These are phyloP conservation scores for Taphrina confusa DNA, from an alignment of 1,139 yeast species.

Conservation along the genomic window DNA sequence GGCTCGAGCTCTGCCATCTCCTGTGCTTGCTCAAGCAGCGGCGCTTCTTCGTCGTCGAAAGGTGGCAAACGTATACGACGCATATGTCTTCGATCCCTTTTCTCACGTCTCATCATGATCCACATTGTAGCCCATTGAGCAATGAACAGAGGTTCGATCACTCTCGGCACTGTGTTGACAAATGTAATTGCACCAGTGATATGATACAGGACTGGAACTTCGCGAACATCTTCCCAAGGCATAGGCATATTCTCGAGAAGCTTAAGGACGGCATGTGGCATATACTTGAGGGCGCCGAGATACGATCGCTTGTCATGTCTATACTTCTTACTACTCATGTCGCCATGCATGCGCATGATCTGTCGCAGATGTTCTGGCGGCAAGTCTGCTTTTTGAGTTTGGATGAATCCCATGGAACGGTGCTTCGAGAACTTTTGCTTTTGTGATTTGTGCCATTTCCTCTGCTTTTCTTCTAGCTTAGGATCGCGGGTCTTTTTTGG, in stretches of 20 bases:
- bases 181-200: conserved; percentile 92
- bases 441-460: conserved; percentile 68
- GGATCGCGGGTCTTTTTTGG: conserved; percentile 15
- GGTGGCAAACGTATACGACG: conserved; percentile 92
- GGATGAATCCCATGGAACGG: conserved; percentile 52
- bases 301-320: conserved; percentile 88
- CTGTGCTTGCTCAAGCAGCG: conserved; percentile 80
- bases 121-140: conserved; percentile 97
- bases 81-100: conserved; percentile 84
- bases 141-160: conserved; percentile 82
- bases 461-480: conserved; percentile 51
- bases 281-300: conserved; percentile 84
- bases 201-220: conserved; percentile 86
- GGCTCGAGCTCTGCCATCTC: conserved; percentile 74
- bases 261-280: conserved; percentile 93
- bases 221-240: conserved; percentile 91
- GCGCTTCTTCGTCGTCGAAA: conserved; percentile 90
- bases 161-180: conserved; percentile 89
- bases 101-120: conserved; percentile 90
- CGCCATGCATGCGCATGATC: conserved; percentile 74
- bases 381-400: conserved; percentile 73
- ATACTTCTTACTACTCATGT: conserved; percentile 74
- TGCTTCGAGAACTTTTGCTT: conserved; percentile 55
- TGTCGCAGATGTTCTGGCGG: conserved; percentile 93
- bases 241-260: conserved; percentile 95